These are phyloP conservation scores for Ricinus communis DNA, from an alignment of 345 rosid genomes.

Conservation along the genomic window DNA sequence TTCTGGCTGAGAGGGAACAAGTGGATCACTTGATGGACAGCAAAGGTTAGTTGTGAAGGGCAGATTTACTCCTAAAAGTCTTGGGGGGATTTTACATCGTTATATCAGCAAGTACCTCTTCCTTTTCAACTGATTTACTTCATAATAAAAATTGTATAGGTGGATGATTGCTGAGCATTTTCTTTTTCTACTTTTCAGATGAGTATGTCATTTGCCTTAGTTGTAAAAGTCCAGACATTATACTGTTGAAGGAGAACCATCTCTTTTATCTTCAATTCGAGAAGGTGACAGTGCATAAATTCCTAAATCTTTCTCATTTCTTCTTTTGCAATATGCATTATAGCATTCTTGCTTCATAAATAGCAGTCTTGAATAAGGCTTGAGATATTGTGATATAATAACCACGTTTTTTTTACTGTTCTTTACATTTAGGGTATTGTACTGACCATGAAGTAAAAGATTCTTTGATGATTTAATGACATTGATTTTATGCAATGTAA, in stretches of 20 bases:
- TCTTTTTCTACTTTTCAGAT: slow-evolving; percentile 27
- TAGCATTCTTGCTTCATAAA: no score
- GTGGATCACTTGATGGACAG: slow-evolving; percentile 93
- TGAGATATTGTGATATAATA: no score
- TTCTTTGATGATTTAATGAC: neutral
- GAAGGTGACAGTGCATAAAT: slow-evolving; percentile 24
- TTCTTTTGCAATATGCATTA: neutral
- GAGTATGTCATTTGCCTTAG: slow-evolving; percentile 42
- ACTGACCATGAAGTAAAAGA: neutral
- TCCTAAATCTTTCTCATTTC: neutral
- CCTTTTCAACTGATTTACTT: slow-evolving; percentile 7
- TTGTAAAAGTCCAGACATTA: slow-evolving; percentile 41
- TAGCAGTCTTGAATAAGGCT: no score
- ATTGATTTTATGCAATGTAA: no score
- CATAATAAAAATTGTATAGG: neutral
- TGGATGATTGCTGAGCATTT: neutral
- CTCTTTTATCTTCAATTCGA: slow-evolving; percentile 39
- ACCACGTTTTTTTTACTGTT: no score
- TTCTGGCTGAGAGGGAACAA: slow-evolving; percentile 96
- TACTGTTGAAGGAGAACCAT: slow-evolving; percentile 38
- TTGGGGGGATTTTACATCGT: slow-evolving; percentile 81
- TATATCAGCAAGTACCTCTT: slow-evolving; percentile 68
- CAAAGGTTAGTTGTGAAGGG: slow-evolving; percentile 91
- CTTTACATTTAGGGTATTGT: neutral
- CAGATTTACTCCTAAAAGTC: slow-evolving; percentile 85